These are phyloP conservation scores for Fusarium incarnatum DNA, from an alignment of 2,329 filamentous ascomycete genomes.

Conservation along the genomic window DNA sequence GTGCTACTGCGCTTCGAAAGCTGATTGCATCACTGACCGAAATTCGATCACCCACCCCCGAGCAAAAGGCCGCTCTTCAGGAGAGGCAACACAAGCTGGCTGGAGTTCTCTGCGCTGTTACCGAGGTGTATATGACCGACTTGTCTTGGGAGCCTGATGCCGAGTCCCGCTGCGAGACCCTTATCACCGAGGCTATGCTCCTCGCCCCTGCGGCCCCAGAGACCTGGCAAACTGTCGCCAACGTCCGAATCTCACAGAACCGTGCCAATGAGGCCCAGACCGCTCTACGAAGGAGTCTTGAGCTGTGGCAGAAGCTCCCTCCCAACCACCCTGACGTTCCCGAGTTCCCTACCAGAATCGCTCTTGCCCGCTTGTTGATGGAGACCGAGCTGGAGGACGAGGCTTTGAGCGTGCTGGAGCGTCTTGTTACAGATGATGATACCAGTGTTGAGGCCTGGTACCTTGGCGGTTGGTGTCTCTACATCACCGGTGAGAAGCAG, in stretches of 20 bases:
- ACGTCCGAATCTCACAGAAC: slow-evolving; percentile 89
- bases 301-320: slow-evolving; percentile 83
- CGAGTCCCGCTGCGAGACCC: slow-evolving; percentile 85
- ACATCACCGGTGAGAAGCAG: slow-evolving; percentile 79
- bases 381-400: slow-evolving; percentile 89
- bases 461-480: slow-evolving; percentile 92
- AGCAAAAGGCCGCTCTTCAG: slow-evolving; percentile 61
- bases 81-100: slow-evolving; percentile 85
- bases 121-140: slow-evolving; percentile 99
- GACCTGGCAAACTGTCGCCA: slow-evolving; percentile 95
- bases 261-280: slow-evolving; percentile 81
- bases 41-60: slow-evolving; percentile 51
- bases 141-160: slow-evolving; percentile 92
- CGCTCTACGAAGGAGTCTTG: slow-evolving; percentile 82
- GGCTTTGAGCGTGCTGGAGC: slow-evolving; percentile 85
- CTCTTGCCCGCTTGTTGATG: slow-evolving; percentile 85
- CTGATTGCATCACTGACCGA: slow-evolving; percentile 75
- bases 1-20: slow-evolving; percentile 76
- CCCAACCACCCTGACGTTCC: slow-evolving; percentile 79
- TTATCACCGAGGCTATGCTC: slow-evolving; percentile 90
- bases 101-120: slow-evolving; percentile 91
- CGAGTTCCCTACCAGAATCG: slow-evolving; percentile 87
- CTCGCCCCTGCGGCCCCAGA: slow-evolving; percentile 85
- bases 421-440: slow-evolving; percentile 89
- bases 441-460: slow-evolving; percentile 97